A percentile compares a stretch with the other conserved stretches of the same genome.
These are phyloP conservation scores for Saposhnikovia divaricata DNA, from an alignment of 129 eudicot species.

Conservation along the genomic window DNA sequence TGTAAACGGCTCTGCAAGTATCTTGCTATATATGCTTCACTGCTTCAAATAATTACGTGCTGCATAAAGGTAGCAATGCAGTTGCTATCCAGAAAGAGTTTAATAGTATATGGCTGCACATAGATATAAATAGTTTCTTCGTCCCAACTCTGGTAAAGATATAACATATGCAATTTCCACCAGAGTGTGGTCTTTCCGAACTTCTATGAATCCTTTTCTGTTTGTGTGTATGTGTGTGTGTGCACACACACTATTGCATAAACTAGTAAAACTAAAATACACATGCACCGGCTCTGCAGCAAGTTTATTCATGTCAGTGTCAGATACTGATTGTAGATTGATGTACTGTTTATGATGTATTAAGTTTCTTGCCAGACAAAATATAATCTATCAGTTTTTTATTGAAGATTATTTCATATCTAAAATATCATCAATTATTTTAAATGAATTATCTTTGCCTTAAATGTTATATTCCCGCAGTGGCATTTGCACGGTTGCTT, in stretches of 20 bases:
- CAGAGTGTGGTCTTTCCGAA: not conserved
- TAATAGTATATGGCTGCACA: not conserved
- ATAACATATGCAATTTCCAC: not conserved
- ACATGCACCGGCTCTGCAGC: not conserved
- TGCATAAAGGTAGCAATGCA: not conserved
- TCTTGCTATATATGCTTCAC: too few species aligned
- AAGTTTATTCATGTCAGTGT: not conserved
- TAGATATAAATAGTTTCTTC: not conserved
- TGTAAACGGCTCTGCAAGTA: too few species aligned
- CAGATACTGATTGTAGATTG: not conserved
- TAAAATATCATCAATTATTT: too few species aligned
- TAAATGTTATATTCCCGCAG: slow-evolving; percentile 18
- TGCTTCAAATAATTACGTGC: too few species aligned
- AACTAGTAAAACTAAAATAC: not conserved
- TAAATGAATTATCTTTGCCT: not conserved
- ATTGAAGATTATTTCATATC: not conserved
- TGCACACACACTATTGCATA: too few species aligned
- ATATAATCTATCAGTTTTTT: not conserved
- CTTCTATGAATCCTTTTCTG: not conserved
- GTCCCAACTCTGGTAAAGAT: not conserved
- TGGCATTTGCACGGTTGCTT: slow-evolving; percentile 65
- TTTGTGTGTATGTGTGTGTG: too few species aligned
- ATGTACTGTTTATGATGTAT: not conserved
- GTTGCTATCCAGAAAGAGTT: not conserved
- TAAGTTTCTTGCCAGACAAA: not conserved